phyloP scores from a whole-genome alignment of 2,329 filamentous ascomycete genomes.

The Colletotrichum magnum region DNA sequence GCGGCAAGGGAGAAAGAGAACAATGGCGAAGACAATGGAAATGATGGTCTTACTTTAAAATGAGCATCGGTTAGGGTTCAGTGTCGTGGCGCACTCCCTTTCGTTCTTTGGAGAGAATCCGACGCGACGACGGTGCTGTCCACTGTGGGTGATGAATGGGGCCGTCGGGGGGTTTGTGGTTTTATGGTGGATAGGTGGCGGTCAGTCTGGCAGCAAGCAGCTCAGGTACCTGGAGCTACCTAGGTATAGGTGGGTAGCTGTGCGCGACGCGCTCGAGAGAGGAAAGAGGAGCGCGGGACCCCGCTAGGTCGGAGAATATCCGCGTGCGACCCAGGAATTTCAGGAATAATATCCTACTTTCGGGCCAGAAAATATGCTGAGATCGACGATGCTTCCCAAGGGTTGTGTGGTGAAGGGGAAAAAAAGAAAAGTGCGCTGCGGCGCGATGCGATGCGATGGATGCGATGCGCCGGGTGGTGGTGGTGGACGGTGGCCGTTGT shows the following conservation, averaged over 20 bases:
- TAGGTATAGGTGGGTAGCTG: too few species aligned
- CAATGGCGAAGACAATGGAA: conserved; percentile 13
- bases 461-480: conserved; percentile 1
- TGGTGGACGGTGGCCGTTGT: background rate
- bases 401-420: background rate
- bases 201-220: too few species aligned
- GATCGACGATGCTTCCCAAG: conserved; percentile 28
- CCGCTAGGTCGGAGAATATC: conserved; percentile 30
- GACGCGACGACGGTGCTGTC: conserved; percentile 5
- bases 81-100: conserved; percentile 34
- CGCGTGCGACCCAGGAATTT: conserved; percentile 8
- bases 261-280: conserved; percentile 14
- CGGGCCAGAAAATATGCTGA: conserved; percentile 12
- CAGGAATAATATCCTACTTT: background rate
- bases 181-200: too few species aligned
- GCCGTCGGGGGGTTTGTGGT: background rate
- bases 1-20: conserved; percentile 5
- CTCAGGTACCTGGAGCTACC: too few species aligned
- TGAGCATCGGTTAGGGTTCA: conserved; percentile 43
- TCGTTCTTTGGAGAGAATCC: conserved; percentile 17
- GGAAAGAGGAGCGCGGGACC: conserved; percentile 26
- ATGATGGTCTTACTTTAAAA: conserved; percentile 47
- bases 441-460: conserved; percentile 4
- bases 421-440: conserved; percentile 15
- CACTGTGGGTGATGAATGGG: conserved; percentile 8